A percentile compares a stretch with the other conserved stretches of the same genome.
These are phyloP conservation scores for Lumnitzera littorea DNA, from an alignment of 345 rosid genomes.

Conservation along the genomic window DNA sequence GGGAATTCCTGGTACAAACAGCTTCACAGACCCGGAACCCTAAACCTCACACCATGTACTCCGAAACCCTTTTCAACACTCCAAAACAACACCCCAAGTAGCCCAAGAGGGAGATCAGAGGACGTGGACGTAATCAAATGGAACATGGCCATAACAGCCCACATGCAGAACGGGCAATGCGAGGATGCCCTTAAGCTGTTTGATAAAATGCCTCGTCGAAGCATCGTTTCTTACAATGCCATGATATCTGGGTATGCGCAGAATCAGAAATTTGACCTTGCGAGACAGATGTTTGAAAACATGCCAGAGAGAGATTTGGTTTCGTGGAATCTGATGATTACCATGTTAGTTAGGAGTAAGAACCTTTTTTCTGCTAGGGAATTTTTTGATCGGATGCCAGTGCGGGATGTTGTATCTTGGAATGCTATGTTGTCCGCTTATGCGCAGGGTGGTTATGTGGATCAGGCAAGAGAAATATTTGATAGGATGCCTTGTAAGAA, in stretches of 20 bases:
- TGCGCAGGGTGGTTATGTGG: constrained; percentile 16
- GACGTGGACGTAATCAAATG: constrained; percentile 13
- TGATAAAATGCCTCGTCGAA: constrained; percentile 13
- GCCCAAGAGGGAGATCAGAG: not conserved
- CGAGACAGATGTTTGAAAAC: constrained; percentile 12
- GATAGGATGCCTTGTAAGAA: constrained; percentile 12
- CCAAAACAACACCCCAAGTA: not conserved
- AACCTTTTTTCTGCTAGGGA: constrained; percentile 12
- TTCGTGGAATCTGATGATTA: constrained; percentile 17
- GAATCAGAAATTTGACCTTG: constrained; percentile 9
- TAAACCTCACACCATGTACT: constrained; percentile 1
- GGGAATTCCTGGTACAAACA: constrained; percentile 8
- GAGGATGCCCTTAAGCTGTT: constrained; percentile 11
- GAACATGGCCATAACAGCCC: constrained; percentile 20
- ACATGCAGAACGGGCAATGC: constrained; percentile 12
- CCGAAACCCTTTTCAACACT: not conserved
- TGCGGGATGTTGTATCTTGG: constrained; percentile 14
- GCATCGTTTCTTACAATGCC: constrained; percentile 17
- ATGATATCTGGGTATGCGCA: constrained; percentile 17
- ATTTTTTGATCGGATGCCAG: constrained; percentile 12
- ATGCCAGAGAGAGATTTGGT: constrained; percentile 18
- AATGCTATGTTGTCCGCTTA: constrained; percentile 16
- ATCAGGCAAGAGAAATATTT: constrained; percentile 15
- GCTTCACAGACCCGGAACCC: not conserved
- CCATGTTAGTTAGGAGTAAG: constrained; percentile 12